Base-by-base conservation (phyloP, 345 rosid species). In the Odontarrhena argentea region DNA sequence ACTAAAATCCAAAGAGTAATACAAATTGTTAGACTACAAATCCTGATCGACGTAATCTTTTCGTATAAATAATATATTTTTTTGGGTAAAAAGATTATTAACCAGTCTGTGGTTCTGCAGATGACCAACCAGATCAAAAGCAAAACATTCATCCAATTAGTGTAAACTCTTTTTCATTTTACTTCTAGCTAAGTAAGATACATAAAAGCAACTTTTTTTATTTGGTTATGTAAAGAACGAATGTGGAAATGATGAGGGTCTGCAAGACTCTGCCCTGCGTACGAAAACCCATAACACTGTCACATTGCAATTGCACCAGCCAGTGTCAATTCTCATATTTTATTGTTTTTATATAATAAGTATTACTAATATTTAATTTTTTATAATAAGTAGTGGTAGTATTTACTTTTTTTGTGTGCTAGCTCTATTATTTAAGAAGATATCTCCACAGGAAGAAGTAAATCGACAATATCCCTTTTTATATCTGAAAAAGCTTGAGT, bases 251-350 rank as follows among this genome's bases (percentile, higher is more conserved):
- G 64, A 69, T 49, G 61, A 66, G 74, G 55, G 52, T 68, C 72
- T 54, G 71, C 71, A 48, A 55, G 55, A 36, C 36, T 35, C 80
- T 73, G 71, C 74, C 74, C 37, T 40, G 54, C 48, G 73, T 68
- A 58, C 80, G 60, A 80, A 73, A 34, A 68, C 84, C 90, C 93
- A 87, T 85, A 79, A 80, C 89, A 67, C 65, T 79, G 71, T 83
- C 86, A 82, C 89, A 80, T 81, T 83, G 69, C 48, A 74, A 77
- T 77, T 80, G 73, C 69, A 54, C 34, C 56, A 60, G 54, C 64
- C 60, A 41, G 55, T 60, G 53, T 46, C 58, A 60, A 67, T 60
- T 70, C 46, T 50, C 55, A 58, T 22, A 46, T 67, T 4, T 44
- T 32, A 13, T 35, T 8, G 1, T 25, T 6, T 1, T 36, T 36